Conservation (phyloP, 805 yeast species). For the Kuraishia hungarica region DNA sequence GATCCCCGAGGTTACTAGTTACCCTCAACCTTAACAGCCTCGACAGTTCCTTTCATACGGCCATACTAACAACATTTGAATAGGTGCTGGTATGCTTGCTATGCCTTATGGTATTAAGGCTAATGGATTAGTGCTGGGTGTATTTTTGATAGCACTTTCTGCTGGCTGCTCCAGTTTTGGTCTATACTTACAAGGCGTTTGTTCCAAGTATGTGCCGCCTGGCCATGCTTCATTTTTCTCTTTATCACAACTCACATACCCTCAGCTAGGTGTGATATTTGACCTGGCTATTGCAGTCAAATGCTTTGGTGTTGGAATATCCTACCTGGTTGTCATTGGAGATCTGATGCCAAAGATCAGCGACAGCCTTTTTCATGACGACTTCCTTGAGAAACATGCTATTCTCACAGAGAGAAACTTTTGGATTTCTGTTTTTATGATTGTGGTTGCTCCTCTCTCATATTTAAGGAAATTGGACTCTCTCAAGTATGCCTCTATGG, state of each 20-base stretch:
- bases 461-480: slow-evolving; percentile 73
- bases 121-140: slow-evolving; percentile 38
- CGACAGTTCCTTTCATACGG: not conserved
- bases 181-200: slow-evolving; percentile 50
- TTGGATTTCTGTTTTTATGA: slow-evolving; percentile 57
- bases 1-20: too few relatives aligned
- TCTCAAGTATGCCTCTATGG: slow-evolving; percentile 73
- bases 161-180: slow-evolving; percentile 49
- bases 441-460: slow-evolving; percentile 53
- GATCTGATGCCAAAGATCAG: slow-evolving; percentile 60
- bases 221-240: slow-evolving; percentile 64
- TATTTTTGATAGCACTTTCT: slow-evolving; percentile 28
- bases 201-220: slow-evolving; percentile 42
- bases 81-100: slow-evolving; percentile 61
- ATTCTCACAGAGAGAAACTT: slow-evolving; percentile 34
- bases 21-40: too few relatives aligned
- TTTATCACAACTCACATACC: slow-evolving; percentile 51
- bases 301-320: slow-evolving; percentile 64
- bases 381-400: slow-evolving; percentile 9
- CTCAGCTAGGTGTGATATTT: slow-evolving; percentile 50
- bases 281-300: slow-evolving; percentile 64
- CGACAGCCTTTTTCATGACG: slow-evolving; percentile 16
- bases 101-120: slow-evolving; percentile 60
- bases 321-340: slow-evolving; percentile 62
- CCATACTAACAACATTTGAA: not conserved